Base-by-base conservation (phyloP, 2,329 filamentous ascomycete genomes). In the Xylariaceae sp. region DNA sequence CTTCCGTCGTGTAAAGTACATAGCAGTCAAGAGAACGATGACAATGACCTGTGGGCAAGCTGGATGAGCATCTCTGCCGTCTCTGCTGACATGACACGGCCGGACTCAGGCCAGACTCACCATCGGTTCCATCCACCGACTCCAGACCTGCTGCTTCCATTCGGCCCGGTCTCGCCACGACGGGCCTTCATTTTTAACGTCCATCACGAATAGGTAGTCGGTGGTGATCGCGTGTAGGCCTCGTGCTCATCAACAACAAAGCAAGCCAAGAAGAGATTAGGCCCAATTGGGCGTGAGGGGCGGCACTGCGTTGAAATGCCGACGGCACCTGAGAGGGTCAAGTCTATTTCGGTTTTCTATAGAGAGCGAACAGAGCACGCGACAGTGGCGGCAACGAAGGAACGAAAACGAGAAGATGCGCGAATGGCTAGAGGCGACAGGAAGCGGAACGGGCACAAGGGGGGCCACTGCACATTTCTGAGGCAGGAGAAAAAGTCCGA, bases 1-100 rank as follows among this genome's bases (percentile, higher is more conserved):
- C 51, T 67, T 73, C 17, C 71, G 67, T 48, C 73, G 69, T 17
- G 73, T 74, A n/a, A 73, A 61, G 60, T 69, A 74, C 73, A 76
- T 73, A 56, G 73, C 72, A 8, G 69, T 66, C 53, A 74, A 65
- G 55, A 76, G 72, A 48, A 76, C 73, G 11, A 68, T 61, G n/a
- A 75, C 68, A 53, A 75, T 74, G 18, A 73, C 68, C 73, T 75
- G 53, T 45, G 41, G 13, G 41, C 41, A 58, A 53, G 39, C 13
- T 35, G 18, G 8, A 53, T 61, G 10, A 63, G 50, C 30, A 10
- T 9, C 35, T 11, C 49, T 44, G 48, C 37, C 23, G 23, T 30
- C 23, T 30, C 23, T 30, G 23, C 23, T 30, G 1, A 9, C 37
- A 18, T 2, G 18, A n/a, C 48, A n/a, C 37, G 9, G 10, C 30